These are phyloP conservation scores for Phytophthora meadii DNA, from an alignment of 352 stramenopile genomes.

Conservation along the genomic window DNA sequence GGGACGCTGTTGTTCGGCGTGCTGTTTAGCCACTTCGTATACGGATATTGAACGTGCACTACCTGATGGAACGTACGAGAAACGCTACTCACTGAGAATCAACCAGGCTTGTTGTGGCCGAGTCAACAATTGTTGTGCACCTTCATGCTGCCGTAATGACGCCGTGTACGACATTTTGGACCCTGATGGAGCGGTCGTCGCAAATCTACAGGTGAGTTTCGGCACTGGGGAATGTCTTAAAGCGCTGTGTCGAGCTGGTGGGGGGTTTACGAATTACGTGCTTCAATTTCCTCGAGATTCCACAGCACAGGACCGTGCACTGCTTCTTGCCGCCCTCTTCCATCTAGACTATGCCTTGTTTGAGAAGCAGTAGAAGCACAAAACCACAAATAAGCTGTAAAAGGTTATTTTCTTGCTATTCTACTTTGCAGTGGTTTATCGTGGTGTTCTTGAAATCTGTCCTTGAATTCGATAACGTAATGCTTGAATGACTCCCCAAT, in stretches of 20 bases:
- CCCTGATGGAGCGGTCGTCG: conserved; percentile 52
- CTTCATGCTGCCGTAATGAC: conserved; percentile 68
- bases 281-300: conserved; percentile 57
- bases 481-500: neutral
- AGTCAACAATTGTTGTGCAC: conserved; percentile 77
- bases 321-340: conserved; percentile 67
- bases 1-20: conserved; percentile 42
- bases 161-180: conserved; percentile 75
- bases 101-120: conserved; percentile 64
- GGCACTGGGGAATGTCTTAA: conserved; percentile 29
- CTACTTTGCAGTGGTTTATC: neutral
- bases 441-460: neutral
- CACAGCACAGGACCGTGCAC: conserved; percentile 48
- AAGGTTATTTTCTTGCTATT: neutral
- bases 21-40: conserved; percentile 70
- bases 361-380: conserved; percentile 32
- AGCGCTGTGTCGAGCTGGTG: conserved; percentile 47
- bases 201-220: conserved; percentile 66
- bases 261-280: conserved; percentile 37
- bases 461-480: neutral
- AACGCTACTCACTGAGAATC: conserved; percentile 55
- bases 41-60: conserved; percentile 60
- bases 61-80: conserved; percentile 46
- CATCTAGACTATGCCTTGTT: conserved; percentile 71
- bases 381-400: no score